These are phyloP conservation scores for Penicillium turbatum DNA, from an alignment of 495 filamentous ascomycete genomes.

Conservation along the genomic window DNA sequence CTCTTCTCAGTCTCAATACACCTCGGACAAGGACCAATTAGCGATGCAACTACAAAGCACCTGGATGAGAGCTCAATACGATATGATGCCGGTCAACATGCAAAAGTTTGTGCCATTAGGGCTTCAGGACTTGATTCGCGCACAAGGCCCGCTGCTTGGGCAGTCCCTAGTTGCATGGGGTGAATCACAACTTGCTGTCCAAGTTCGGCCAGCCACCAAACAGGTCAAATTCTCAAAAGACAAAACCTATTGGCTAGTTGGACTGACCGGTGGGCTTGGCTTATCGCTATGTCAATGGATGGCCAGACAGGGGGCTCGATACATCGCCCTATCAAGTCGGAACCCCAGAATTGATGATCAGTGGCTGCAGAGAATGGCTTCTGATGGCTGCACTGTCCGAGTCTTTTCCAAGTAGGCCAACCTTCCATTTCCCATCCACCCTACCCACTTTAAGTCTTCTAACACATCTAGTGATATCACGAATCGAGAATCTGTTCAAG, in stretches of 20 bases:
- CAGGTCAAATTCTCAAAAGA: constrained; percentile 20
- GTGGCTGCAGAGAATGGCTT: constrained; percentile 42
- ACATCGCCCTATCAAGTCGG: constrained; percentile 55
- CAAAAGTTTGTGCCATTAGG: constrained; percentile 5
- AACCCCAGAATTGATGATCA: constrained; percentile 46
- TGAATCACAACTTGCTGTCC: constrained; percentile 2
- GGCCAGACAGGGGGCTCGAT: constrained; percentile 47
- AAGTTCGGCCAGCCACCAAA: constrained; percentile 17
- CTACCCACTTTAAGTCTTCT: neutral
- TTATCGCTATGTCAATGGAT: constrained; percentile 57
- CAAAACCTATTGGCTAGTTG: constrained; percentile 55
- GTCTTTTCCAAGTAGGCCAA: constrained; percentile 21
- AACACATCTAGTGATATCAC: constrained; percentile 9
- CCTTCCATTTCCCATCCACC: neutral
- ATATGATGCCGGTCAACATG: constrained; percentile 7
- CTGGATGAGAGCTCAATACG: constrained; percentile 6
- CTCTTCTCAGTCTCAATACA: neutral
- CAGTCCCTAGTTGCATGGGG: constrained; percentile 18
- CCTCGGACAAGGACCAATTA: neutral
- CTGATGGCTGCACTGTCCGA: constrained; percentile 15
- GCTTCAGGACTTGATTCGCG: constrained; percentile 11
- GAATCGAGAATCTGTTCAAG: constrained; percentile 30
- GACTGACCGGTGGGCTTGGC: constrained; percentile 55
- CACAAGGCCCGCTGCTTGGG: neutral
- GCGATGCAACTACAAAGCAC: constrained; percentile 6